A percentile compares a stretch with the other conserved stretches of the same genome.
Evolutionary conservation across 2,329 filamentous ascomycete genomes (phyloP).

Genomic region (Emericellopsis cladophorae): DNA sequence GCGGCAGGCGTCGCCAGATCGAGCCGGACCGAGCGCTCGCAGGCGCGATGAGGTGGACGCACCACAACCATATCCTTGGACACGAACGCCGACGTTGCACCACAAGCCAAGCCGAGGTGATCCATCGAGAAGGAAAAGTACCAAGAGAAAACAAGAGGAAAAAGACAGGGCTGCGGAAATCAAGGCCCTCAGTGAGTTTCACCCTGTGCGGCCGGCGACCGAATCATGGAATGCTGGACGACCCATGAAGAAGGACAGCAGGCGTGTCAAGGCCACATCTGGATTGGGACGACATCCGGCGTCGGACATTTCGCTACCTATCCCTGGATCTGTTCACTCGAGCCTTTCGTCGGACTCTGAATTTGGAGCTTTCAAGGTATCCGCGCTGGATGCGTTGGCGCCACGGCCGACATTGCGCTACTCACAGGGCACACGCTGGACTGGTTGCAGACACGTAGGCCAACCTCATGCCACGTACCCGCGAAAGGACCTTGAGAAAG

Average conservation of each 20-base stretch:
- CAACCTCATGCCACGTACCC: too few relatives aligned
- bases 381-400: conserved; percentile 66
- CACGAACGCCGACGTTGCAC: conserved; percentile 37
- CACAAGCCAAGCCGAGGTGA: conserved; percentile 48
- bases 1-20: conserved; percentile 7
- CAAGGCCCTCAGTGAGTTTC: conserved; percentile 63
- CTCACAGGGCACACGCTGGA: conserved; percentile 50
- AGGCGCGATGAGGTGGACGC: conserved; percentile 1
- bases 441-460: conserved; percentile 15
- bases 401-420: conserved; percentile 76
- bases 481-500: conserved; percentile 16
- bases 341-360: conserved; percentile 66
- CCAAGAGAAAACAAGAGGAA: conserved; percentile 65
- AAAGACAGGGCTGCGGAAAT: conserved; percentile 77
- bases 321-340: conserved; percentile 63
- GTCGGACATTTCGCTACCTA: conserved; percentile 65
- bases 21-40: not conserved
- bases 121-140: conserved; percentile 56
- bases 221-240: conserved; percentile 48
- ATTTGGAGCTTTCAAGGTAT: conserved; percentile 62
- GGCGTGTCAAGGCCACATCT: conserved; percentile 43
- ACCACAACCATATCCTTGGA: conserved; percentile 9
- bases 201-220: conserved; percentile 50
- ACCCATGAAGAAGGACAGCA: conserved; percentile 49
- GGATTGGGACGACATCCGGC: conserved; percentile 29